Percentiles rank a stretch among this genome's conserved stretches.
phyloP scores from a whole-genome alignment of 306 rosid species.

The Prunus armeniaca region DNA sequence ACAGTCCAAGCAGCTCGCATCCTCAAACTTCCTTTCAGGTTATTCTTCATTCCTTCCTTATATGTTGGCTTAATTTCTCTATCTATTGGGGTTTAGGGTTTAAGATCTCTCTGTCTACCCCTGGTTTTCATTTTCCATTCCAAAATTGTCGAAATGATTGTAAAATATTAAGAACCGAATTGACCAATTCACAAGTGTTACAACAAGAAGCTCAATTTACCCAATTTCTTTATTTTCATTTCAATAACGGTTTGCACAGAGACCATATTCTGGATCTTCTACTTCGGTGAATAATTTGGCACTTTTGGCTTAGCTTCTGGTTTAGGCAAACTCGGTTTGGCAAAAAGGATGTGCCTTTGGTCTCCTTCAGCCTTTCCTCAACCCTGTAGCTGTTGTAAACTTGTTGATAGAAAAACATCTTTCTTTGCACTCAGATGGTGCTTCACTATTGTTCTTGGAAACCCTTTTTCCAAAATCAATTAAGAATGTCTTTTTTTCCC shows the following conservation, averaged over 20 bases:
- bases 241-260: neutral
- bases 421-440: neutral
- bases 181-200: neutral
- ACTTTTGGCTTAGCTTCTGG: neutral
- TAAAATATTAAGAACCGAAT: neutral
- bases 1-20: constrained; percentile 31
- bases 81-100: neutral
- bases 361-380: neutral
- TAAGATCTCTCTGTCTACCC: neutral
- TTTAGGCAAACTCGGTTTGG: neutral
- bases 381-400: neutral
- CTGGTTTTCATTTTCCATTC: neutral
- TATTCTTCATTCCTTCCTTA: neutral
- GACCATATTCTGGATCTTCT: neutral
- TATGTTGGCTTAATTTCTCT: neutral
- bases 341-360: neutral
- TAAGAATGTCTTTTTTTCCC: neutral
- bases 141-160: neutral
- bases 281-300: neutral
- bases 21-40: constrained; percentile 46
- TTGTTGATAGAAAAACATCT: neutral
- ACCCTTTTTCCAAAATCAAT: neutral
- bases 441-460: neutral
- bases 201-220: neutral
- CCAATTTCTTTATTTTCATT: neutral